Evolutionary conservation across 1,284 basidiomycete species (phyloP), one percentile per base, ranked within the genome.

Genomic region (Ceratobasidium sp.): DNA sequence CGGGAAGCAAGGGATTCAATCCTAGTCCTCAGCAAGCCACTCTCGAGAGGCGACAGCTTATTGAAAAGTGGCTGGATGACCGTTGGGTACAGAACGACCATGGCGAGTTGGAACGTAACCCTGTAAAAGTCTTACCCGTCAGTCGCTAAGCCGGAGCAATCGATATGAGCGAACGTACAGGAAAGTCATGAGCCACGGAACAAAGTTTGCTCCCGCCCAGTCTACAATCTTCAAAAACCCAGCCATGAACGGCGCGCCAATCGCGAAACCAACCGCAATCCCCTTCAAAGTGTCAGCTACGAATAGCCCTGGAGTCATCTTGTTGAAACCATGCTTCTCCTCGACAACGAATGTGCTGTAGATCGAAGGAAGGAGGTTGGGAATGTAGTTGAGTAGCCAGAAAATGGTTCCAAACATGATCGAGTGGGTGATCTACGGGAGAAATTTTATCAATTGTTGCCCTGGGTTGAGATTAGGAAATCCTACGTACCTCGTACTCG

Each of bases 21-120:
- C 45, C 92, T 83, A 4, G 79, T 81, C 34, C 91, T 87, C 15
- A 96, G 82, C 49, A 92, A 88, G 40, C 93, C 91, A 10, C 83
- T 81, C 31, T 80, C 77, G 3, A 98, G 85, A 1, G 94, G 93
- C 0, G 94, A 94, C 38, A 98, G 87, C 79, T 94, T 98, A 86
- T 98, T 98, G 85, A 98, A 98, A 45, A 98, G 82, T 0, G 96
- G 96, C 76, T 96, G 94, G 74, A 98, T 97, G 76, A 97, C 83
- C 22, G 89, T 92, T 3, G 94, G 94, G 80, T 93, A 95, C 72
- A 95, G 78, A 72, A 95, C 82, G 72, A 94, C 89, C 86, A 96
- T 90, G 75, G 86, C 80, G 54, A 98, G 80, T 78, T 96, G 93
- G 82, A 97, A 92, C 8, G 82, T 78, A 70, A 95, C 80, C 76